These are phyloP conservation scores for Ophiostoma tasmaniense DNA, from an alignment of 2,329 filamentous ascomycete genomes.

Conservation along the genomic window DNA sequence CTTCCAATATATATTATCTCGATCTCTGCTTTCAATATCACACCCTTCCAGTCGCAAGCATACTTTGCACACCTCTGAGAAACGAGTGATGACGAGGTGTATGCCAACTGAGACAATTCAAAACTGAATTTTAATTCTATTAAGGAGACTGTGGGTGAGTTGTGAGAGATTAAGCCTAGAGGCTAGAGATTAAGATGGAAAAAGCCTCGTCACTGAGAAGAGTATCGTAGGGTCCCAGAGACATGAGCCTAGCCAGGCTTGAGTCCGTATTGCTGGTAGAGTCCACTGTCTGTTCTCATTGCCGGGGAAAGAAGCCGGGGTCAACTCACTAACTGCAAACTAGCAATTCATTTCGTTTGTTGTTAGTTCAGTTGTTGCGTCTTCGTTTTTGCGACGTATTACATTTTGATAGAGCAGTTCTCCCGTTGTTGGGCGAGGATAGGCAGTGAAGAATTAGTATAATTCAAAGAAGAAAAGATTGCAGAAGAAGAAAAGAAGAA, in stretches of 20 bases:
- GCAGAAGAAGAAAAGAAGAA: neutral
- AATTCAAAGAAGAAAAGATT: neutral
- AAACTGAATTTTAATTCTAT: neutral
- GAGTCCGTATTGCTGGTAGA: neutral
- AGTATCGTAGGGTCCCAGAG: neutral
- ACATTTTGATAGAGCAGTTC: neutral
- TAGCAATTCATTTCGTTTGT: neutral
- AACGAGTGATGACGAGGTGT: neutral
- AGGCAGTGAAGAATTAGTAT: neutral
- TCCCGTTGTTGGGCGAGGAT: neutral
- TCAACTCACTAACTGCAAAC: neutral
- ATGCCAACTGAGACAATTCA: neutral
- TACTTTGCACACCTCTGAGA: neutral
- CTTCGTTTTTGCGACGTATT: neutral
- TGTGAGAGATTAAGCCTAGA: neutral
- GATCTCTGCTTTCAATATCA: neutral
- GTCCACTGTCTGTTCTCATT: conserved; percentile 7
- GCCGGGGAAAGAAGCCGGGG: conserved; percentile 5
- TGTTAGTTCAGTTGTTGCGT: neutral
- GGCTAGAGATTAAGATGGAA: neutral
- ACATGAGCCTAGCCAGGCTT: neutral
- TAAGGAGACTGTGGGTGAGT: conserved; percentile 1
- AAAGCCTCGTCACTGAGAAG: neutral
- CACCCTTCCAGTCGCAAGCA: neutral
- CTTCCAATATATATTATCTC: neutral